Base-by-base conservation (phyloP, 2,329 filamentous ascomycete species). In the Trichoderma cornu-damae region DNA sequence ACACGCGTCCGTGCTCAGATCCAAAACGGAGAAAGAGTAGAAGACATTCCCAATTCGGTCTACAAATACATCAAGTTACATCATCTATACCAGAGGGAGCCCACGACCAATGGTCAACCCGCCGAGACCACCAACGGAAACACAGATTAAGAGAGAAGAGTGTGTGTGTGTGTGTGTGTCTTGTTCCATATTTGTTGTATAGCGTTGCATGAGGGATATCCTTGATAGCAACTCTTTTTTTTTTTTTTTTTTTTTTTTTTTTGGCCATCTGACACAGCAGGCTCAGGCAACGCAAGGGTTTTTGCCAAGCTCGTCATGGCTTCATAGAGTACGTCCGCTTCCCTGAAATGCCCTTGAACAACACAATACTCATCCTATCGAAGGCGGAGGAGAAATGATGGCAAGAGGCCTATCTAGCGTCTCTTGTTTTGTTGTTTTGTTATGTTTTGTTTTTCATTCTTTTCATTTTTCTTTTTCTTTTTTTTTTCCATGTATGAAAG, bases 1-100 rank as follows among this genome's bases (percentile, higher is more conserved):
- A 84, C 81, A 7, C 83, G 93, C 74, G 90, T 95, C 61, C 82
- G 90, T 48, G 77, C 92, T 4, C 91, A 93, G 72, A 71, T 90
- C 51, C 80, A 85, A 63, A 81, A 86, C 67, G 84, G 89, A 61
- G 87, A 92, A 83, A 90, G 86, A 63, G 87, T 92, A 38, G 81
- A 86, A 61, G 91, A 90, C 67, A 66, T 82, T 35, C 87, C 88
- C 0, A 80, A 84, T 34, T 82, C 83, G 1, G 88, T 91, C 38
- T 86, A 88, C 55, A 75, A 85, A 58, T 88, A 89, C 66, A 88
- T 89, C 61, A 78, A 84, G 57, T 73, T 84, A 59, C 79, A 88
- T 62, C 75, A 75, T 40, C 72, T 89, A 9, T 89, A 87, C 65
- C 73, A 57, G 35, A 55, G 38, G 37, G 9, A 47, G 6, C 40